Evolutionary conservation across 768 basidiomycete species (phyloP), one percentile per base, ranked within the genome.

Genomic region (Astraeus odoratus): DNA sequence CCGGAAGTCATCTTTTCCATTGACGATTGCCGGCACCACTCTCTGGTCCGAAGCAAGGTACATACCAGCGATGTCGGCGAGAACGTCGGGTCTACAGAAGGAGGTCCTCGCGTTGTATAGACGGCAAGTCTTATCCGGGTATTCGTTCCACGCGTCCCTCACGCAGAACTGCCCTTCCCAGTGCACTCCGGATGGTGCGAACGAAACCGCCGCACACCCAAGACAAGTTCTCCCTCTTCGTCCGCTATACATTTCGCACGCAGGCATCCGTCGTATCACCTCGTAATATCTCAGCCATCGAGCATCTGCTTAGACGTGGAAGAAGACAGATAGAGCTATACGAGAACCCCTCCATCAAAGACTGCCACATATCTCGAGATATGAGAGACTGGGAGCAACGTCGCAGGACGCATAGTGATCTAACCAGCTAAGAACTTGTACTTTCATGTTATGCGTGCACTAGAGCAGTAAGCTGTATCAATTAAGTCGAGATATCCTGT

Each of bases 281-380:
- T 5, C 77, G 84, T 9, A 76, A 86, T 44, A 69, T 90, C 48
- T 71, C 72, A 44, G 76, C 76, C 8, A 75, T 91, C 29, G 88
- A 92, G 53, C 82, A 89, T 59, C 68, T 89, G 26, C 57, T 92
- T n/a, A 75, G 88, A 37, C 77, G 76, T 43, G 84, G 84, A 2
- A 63, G 54, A 39, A 70, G 80, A 49, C 84, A 87, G 52, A 54
- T 90, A 30, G 84, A 86, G 55, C 70, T 73, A 62, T 87, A 80
- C 52, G 83, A 87, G 63, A 75, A 74, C 43, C 56, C 69, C 5
- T 73, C 73, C 3, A 83, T 90, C 43, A 83, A 70, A 52, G 82
- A 90, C 56, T 87, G 84, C 56, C 82, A 77, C 68, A 76, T 90
- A 23, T 86, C 83, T 10, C 68, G 70, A 42, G 77, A 77, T 35